Evolutionary conservation across 768 basidiomycete genomes (phyloP).

Genomic region (Fomitopsis pulvina): DNA sequence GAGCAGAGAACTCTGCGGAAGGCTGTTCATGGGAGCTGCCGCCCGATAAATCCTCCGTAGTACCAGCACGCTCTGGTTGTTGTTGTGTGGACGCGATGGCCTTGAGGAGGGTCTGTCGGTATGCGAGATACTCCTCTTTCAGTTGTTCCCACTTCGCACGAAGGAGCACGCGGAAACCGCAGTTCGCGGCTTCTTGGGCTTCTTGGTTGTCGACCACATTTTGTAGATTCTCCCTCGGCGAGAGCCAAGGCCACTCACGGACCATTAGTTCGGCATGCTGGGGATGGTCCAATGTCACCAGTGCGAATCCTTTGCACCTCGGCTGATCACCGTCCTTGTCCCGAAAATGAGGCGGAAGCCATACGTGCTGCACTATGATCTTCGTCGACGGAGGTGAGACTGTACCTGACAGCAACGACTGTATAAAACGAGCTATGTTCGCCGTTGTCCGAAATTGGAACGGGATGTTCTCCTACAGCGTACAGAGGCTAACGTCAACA

Average conservation of each 20-base stretch:
- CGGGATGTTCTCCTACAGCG: slow-evolving; percentile 69
- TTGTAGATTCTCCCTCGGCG: not conserved
- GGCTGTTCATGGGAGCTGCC: not conserved
- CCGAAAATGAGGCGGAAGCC: slow-evolving; percentile 56
- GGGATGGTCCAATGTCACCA: slow-evolving; percentile 45
- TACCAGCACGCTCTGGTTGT: not conserved
- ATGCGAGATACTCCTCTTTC: slow-evolving; percentile 63
- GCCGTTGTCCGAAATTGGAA: slow-evolving; percentile 41
- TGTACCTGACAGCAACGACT: slow-evolving; percentile 24
- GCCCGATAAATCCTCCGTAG: not conserved
- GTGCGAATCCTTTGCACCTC: slow-evolving; percentile 70
- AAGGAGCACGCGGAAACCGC: slow-evolving; percentile 51
- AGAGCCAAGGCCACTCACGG: slow-evolving; percentile 58
- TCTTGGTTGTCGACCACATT: not conserved
- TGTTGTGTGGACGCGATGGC: slow-evolving; percentile 27
- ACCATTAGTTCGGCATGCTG: slow-evolving; percentile 39
- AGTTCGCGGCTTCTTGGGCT: slow-evolving; percentile 42
- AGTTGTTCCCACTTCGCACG: slow-evolving; percentile 59
- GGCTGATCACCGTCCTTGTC: slow-evolving; percentile 50
- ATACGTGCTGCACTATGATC: slow-evolving; percentile 46
- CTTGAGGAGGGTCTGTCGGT: slow-evolving; percentile 48
- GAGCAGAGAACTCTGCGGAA: not conserved
- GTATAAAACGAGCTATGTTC: slow-evolving; percentile 42
- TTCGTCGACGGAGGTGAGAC: slow-evolving; percentile 1
- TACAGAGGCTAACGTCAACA: not conserved